These are phyloP conservation scores for Penicillium canariense DNA, from an alignment of 495 filamentous ascomycete genomes.

Conservation along the genomic window DNA sequence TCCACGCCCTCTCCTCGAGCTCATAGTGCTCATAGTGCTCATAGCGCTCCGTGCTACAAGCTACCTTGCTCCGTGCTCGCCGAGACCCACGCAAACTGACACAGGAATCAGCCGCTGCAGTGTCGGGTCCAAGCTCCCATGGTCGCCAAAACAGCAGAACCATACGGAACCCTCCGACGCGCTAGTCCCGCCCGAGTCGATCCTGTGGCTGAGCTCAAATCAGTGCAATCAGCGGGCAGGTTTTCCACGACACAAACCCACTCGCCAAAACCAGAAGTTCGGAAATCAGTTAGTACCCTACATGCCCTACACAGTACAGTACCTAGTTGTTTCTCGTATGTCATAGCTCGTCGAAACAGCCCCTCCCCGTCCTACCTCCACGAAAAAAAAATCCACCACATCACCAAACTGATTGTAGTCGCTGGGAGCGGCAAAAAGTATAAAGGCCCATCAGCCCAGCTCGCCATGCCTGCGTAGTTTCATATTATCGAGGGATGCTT, in stretches of 20 bases:
- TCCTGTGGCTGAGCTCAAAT: slow-evolving; percentile 30
- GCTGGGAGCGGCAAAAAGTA: slow-evolving; percentile 9
- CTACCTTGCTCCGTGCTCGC: slow-evolving; percentile 10
- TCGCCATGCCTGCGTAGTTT: slow-evolving; percentile 11
- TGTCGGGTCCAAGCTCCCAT: slow-evolving; percentile 22
- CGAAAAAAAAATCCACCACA: slow-evolving; percentile 1
- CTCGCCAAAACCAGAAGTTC: too few species aligned
- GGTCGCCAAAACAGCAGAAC: slow-evolving; percentile 4
- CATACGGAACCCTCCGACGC: slow-evolving; percentile 16
- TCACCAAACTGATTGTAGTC: not conserved
- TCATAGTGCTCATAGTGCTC: too few species aligned
- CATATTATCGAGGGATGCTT: slow-evolving; percentile 57
- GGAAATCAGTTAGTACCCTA: not conserved
- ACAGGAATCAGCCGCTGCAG: slow-evolving; percentile 6
- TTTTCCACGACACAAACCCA: slow-evolving; percentile 13
- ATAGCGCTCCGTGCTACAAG: not conserved
- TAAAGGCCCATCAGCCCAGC: slow-evolving; percentile 14
- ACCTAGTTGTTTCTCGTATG: slow-evolving; percentile 18
- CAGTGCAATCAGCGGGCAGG: too few species aligned
- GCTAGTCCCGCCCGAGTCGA: slow-evolving; percentile 20
- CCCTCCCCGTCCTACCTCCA: slow-evolving; percentile 19
- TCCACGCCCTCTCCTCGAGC: too few species aligned
- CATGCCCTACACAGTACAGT: not conserved
- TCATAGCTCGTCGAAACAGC: slow-evolving; percentile 17
- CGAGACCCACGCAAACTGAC: slow-evolving; percentile 11